Evolutionary conservation across 75 land plant genomes (phyloP).

Genomic region (Sequoiadendron giganteum): DNA sequence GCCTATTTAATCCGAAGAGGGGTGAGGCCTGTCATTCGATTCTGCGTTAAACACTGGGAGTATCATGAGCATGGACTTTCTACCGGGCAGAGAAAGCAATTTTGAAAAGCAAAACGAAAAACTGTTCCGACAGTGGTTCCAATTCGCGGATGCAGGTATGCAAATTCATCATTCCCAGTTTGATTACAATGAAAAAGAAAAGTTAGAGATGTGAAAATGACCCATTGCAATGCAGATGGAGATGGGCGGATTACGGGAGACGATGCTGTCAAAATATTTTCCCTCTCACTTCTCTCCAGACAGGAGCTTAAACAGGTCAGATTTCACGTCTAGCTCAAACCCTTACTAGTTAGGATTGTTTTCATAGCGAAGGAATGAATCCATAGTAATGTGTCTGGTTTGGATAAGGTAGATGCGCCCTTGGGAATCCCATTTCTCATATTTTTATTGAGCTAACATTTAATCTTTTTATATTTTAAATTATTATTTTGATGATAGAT

Average conservation of each 20-base stretch:
- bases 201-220: not conserved
- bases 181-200: not conserved
- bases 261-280: slow-evolving; percentile 88
- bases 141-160: slow-evolving; percentile 75
- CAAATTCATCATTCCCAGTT: not conserved
- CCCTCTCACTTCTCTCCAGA: slow-evolving; percentile 72
- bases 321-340: not conserved
- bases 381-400: not conserved
- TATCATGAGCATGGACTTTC: slow-evolving; percentile 22
- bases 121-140: slow-evolving; percentile 76
- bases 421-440: not conserved
- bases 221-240: slow-evolving; percentile 46
- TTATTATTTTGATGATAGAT: no score
- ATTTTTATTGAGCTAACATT: no score
- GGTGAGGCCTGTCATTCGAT: not conserved
- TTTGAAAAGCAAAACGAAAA: slow-evolving; percentile 60
- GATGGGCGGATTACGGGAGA: slow-evolving; percentile 91
- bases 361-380: not conserved
- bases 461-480: no score
- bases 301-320: slow-evolving; percentile 90
- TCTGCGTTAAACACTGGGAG: not conserved
- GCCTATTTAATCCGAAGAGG: no score
- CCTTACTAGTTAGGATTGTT: not conserved
- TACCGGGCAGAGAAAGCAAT: slow-evolving; percentile 9
- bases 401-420: not conserved